Conservation (phyloP, 2,329 filamentous ascomycete species). For the Aspergillus sp. region DNA sequence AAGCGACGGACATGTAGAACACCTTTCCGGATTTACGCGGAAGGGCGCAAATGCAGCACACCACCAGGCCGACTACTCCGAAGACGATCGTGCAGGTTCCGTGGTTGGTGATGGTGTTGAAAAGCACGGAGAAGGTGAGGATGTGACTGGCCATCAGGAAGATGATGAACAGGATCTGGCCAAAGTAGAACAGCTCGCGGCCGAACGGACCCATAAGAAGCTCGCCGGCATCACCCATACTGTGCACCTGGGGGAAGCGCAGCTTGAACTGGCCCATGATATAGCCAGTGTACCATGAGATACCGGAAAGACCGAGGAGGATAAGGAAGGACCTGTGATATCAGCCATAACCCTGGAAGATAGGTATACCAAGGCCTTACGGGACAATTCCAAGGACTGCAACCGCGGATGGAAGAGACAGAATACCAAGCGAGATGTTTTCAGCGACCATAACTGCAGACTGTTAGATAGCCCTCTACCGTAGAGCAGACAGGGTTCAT, state of each 20-base stretch:
- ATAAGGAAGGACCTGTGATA: neutral
- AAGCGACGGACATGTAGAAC: too few species aligned
- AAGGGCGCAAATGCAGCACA: constrained; percentile 13
- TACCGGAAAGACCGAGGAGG: constrained; percentile 39
- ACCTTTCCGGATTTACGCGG: too few species aligned
- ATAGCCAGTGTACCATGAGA: constrained; percentile 59
- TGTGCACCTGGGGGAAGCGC: constrained; percentile 58
- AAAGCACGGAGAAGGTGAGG: constrained; percentile 66
- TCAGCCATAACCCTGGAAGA: too few species aligned
- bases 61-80: constrained; percentile 24
- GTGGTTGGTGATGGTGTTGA: constrained; percentile 63
- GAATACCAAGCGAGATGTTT: constrained; percentile 58
- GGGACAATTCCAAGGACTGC: constrained; percentile 56
- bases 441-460: constrained; percentile 56
- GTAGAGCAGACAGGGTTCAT: too few species aligned
- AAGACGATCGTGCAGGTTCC: constrained; percentile 64
- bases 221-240: constrained; percentile 66
- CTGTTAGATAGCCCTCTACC: too few species aligned
- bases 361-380: constrained; percentile 25
- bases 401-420: constrained; percentile 56
- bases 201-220: constrained; percentile 63
- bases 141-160: constrained; percentile 72
- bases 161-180: constrained; percentile 62
- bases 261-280: constrained; percentile 60
- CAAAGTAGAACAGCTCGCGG: constrained; percentile 61